phyloP scores from a whole-genome alignment of 2,329 filamentous ascomycete genomes.

The Colletotrichum lupini region DNA sequence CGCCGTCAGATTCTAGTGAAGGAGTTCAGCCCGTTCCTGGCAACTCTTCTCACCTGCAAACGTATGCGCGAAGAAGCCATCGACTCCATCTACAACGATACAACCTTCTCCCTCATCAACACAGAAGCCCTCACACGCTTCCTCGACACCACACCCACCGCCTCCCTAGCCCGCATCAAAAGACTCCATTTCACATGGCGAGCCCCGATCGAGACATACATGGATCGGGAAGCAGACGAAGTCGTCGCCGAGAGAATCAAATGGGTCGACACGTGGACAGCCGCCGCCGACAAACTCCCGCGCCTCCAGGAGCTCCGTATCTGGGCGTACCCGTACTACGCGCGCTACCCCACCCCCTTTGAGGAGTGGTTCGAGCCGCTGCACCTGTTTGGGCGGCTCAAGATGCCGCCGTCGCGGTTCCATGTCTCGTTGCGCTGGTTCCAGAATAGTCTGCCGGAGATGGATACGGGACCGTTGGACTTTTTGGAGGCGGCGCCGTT shows the following conservation, averaged over 20 bases:
- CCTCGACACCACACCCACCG: neutral
- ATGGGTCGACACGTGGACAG: constrained; percentile 11
- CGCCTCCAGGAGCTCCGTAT: constrained; percentile 13
- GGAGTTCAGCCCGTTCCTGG: constrained; percentile 31
- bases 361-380: constrained; percentile 27
- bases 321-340: constrained; percentile 24
- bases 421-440: constrained; percentile 20
- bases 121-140: constrained; percentile 12
- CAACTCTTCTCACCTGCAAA: constrained; percentile 25
- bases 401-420: neutral
- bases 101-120: constrained; percentile 36
- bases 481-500: constrained; percentile 25
- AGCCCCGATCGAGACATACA: constrained; percentile 24
- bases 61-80: constrained; percentile 27
- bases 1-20: constrained; percentile 2
- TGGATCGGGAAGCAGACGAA: constrained; percentile 5
- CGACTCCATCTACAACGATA: constrained; percentile 23
- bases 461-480: constrained; percentile 12
- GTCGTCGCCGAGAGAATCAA: neutral
- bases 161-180: constrained; percentile 3
- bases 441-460: neutral
- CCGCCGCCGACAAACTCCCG: constrained; percentile 1
- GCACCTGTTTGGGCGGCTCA: constrained; percentile 1
- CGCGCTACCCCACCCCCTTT: constrained; percentile 24
- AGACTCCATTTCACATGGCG: constrained; percentile 15